Percentiles rank a stretch among this genome's conserved stretches.
phyloP scores from a whole-genome alignment of 1,139 yeast species.

The Protomyces inundatus region DNA sequence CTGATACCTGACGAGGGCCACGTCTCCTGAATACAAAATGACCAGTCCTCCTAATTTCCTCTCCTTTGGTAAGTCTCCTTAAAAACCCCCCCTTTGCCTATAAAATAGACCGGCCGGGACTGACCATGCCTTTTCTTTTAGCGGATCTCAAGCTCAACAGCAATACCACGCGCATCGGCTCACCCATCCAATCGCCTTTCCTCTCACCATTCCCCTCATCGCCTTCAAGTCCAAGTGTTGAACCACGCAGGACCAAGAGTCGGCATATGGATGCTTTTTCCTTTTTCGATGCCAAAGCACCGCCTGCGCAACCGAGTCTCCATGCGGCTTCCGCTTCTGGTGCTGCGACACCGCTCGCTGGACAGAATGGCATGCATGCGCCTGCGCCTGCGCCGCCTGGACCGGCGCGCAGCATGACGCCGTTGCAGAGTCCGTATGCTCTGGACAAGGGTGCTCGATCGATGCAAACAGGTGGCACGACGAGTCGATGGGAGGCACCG shows the following conservation, averaged over 20 bases:
- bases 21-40: neutral
- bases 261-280: slow-evolving; percentile 25
- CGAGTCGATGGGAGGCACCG: slow-evolving; percentile 1
- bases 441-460: neutral
- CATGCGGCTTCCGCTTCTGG: neutral
- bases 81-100: neutral
- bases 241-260: slow-evolving; percentile 19
- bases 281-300: slow-evolving; percentile 22
- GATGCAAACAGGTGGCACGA: neutral
- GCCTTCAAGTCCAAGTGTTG: slow-evolving; percentile 17
- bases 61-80: slow-evolving; percentile 10
- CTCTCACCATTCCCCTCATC: slow-evolving; percentile 23
- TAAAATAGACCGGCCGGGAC: neutral
- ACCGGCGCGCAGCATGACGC: neutral
- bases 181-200: slow-evolving; percentile 22
- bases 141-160: slow-evolving; percentile 14
- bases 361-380: neutral
- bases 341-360: neutral
- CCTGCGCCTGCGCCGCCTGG: neutral
- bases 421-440: neutral
- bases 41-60: slow-evolving; percentile 23
- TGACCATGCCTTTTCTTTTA: neutral
- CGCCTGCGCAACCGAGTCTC: neutral
- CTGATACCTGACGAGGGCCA: no score
- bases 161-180: slow-evolving; percentile 8